Evolutionary conservation across 306 rosid genomes (phyloP).

Genomic region (Pachyrhizus erosus): DNA sequence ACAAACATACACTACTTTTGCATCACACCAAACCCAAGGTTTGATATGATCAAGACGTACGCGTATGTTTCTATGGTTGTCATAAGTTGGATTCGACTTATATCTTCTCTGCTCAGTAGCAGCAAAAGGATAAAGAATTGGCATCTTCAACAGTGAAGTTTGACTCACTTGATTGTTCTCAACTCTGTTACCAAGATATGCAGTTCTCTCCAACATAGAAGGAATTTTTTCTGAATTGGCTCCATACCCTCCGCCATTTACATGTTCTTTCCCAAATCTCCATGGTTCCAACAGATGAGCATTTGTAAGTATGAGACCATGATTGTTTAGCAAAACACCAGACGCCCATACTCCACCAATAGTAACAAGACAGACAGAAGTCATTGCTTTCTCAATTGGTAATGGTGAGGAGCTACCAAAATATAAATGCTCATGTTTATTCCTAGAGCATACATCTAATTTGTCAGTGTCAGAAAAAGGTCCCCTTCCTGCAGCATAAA

Average conservation of each 20-base stretch:
- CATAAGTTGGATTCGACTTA: conserved; percentile 46
- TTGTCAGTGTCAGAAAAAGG: conserved; percentile 31
- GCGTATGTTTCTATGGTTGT: conserved; percentile 59
- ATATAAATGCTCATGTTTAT: conserved; percentile 39
- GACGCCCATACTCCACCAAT: conserved; percentile 94
- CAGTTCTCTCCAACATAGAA: conserved; percentile 43
- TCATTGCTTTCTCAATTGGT: conserved; percentile 75
- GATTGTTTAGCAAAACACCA: conserved; percentile 76
- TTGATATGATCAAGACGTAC: conserved; percentile 80
- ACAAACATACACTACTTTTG: conserved; percentile 78
- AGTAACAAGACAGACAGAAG: conserved; percentile 85
- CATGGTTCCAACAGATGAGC: conserved; percentile 94
- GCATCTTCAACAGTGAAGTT: conserved; percentile 33
- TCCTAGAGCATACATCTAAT: conserved; percentile 44
- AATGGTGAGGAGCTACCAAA: conserved; percentile 50
- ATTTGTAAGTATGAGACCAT: conserved; percentile 92
- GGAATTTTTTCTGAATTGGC: conserved; percentile 44
- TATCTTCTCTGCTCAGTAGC: conserved; percentile 48
- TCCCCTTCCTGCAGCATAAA: conserved; percentile 44
- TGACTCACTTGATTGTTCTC: conserved; percentile 46
- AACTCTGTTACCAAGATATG: conserved; percentile 38
- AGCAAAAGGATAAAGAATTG: conserved; percentile 43
- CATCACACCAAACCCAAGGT: conserved; percentile 85
- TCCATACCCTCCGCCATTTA: conserved; percentile 50
- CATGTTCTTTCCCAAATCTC: conserved; percentile 81